Conservation (phyloP, 495 filamentous ascomycete genomes). For the Podospora appendiculata region DNA sequence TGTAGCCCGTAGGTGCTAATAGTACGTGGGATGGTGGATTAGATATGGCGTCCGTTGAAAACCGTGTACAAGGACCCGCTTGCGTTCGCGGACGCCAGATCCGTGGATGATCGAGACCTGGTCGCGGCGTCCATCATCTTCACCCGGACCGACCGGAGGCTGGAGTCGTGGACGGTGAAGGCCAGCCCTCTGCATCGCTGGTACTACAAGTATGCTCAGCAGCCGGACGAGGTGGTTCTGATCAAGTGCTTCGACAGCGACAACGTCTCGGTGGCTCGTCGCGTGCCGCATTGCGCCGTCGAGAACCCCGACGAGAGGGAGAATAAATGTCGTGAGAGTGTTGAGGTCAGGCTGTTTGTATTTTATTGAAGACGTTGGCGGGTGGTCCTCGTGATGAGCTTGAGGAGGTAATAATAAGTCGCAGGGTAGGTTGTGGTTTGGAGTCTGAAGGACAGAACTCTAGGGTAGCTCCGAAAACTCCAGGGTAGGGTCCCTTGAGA, state of each 20-base stretch:
- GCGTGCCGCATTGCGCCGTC: slow-evolving; percentile 57
- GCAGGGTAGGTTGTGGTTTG: too few species aligned
- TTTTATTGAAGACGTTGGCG: slow-evolving; percentile 12
- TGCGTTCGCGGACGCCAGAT: slow-evolving; percentile 49
- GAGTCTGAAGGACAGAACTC: too few species aligned
- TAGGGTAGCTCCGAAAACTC: too few species aligned
- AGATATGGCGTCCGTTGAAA: slow-evolving; percentile 59
- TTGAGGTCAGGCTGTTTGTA: slow-evolving; percentile 53
- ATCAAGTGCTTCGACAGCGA: slow-evolving; percentile 65
- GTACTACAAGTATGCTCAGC: slow-evolving; percentile 64
- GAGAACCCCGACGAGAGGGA: slow-evolving; percentile 41
- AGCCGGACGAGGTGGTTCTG: slow-evolving; percentile 48
- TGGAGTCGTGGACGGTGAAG: slow-evolving; percentile 64
- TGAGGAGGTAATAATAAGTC: too few species aligned
- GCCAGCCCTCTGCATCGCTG: slow-evolving; percentile 52
- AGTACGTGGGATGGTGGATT: too few species aligned
- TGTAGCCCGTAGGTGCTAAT: too few species aligned
- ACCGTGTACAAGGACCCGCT: slow-evolving; percentile 54
- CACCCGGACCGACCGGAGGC: slow-evolving; percentile 57
- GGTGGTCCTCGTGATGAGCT: too few species aligned
- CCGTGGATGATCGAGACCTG: slow-evolving; percentile 56
- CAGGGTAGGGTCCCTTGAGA: too few species aligned
- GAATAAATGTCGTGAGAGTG: slow-evolving; percentile 45
- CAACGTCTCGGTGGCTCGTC: slow-evolving; percentile 44
- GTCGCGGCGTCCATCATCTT: slow-evolving; percentile 50